Evolutionary conservation across 306 rosid genomes (phyloP), one percentile per base, ranked within the genome.

Genomic region (Cyamopsis tetragonoloba): DNA sequence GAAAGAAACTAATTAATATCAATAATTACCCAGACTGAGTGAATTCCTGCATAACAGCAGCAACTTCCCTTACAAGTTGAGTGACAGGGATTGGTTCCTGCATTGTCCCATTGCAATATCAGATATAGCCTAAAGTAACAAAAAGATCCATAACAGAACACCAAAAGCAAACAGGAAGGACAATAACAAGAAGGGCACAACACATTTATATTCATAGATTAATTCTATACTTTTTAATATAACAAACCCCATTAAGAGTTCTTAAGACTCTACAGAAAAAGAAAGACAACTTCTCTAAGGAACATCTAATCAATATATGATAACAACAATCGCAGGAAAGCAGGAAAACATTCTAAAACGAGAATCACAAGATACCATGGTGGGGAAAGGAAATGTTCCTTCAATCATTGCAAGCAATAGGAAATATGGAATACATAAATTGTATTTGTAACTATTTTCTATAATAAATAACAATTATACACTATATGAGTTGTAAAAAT

Each of bases 61-160:
- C 99, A 53, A 88, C 90, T 85, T 93, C 97, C 88, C 97, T 85
- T 18, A 93, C 95, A 74, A 93, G 99, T 62, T 93, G 99, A 22
- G 99, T 88, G 59, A 90, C 99, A 39, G 95, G 97, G 77, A 93
- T 93, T 17, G 91, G 90, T 79, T 90, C 99, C 97, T 93, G 76
- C 64, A 79, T 74, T 39, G 49, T 66, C 68, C 34, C 55, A 46
- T 31, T 19, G 55, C 4, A 57, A 28, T 13, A 47, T 53, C 13
- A 81, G 63, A 48, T 19, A 37, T 27, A 26, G 10, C 20, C 56
- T 6, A 41, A 7, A 19, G 27, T 39, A 49, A 7, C n/a, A 27
- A 42, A 35, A 31, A 34, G 14, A 49, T 10, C 27, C 61, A 70
- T 2, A 7, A 28, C 12, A 56, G 31, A 70, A 64, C 5, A 32